Evolutionary conservation across 1,284 basidiomycete species (phyloP), one percentile per base, ranked within the genome.

Genomic region (Athelia psychrophila): DNA sequence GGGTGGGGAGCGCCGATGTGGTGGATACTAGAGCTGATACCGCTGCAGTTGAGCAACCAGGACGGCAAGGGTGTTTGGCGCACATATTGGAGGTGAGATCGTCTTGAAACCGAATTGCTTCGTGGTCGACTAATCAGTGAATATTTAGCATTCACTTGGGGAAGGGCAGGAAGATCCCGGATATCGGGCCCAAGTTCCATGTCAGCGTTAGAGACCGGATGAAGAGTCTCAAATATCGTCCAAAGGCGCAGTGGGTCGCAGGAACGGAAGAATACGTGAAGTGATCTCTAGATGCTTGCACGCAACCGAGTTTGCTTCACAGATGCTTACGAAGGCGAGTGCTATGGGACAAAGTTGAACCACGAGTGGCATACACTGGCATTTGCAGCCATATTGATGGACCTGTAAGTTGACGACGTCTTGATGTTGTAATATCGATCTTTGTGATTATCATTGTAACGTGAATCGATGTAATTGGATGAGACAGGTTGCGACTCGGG

Each of bases 1-100:
- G 13, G 13, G 27, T 30, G 27, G 27, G 27, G 6, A 5, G 27
- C 27, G 27, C 13, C 13, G 27, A 9, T 6, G 9, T 78, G 76
- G 75, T 73, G 71, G 74, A 19, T 74, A n/a, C 63, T 77, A 27
- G 76, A 79, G 66, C 53, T 76, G 32, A 33, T 76, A 0, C 75
- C 73, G 22, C 58, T 65, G n/a, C 55, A 55, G 44, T 72, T 65
- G 53, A 59, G 61, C 13, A 71, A 61, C 57, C 74, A 74, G 59
- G 67, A 75, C 47, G 54, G 52, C 9, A 48, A 60, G 24, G 70
- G 72, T 8, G 53, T 49, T 19, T 75, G 72, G 72, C 58, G 66
- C 40, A 64, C 55, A 15, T 58, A 57, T 32, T 70, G 66, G 61
- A 60, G 65, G 72, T 74, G 46, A 3, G 5, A 24, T 45, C 23